phyloP scores from a whole-genome alignment of 345 rosid species.

The Microcos paniculata region DNA sequence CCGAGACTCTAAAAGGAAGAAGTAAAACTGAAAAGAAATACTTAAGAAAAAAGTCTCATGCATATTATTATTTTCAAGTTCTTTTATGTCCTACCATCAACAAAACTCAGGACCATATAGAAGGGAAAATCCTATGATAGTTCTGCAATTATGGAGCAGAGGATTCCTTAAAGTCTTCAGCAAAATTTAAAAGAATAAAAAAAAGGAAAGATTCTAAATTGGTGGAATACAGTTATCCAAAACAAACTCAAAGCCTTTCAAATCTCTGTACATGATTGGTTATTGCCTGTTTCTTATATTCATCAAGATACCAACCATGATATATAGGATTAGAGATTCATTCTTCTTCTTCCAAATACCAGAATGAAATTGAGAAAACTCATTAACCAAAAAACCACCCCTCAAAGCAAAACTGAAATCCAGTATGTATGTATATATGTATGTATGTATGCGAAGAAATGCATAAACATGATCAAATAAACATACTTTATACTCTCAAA shows the following conservation, averaged over 20 bases:
- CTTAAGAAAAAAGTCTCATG: background rate
- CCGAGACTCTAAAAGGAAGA: background rate
- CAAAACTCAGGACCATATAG: background rate
- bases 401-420: background rate
- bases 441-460: background rate
- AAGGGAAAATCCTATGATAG: background rate
- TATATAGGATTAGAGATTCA: background rate
- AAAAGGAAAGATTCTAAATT: background rate
- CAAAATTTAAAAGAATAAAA: background rate
- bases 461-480: background rate
- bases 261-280: background rate
- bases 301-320: background rate
- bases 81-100: background rate
- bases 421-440: background rate
- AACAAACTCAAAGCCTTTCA: background rate
- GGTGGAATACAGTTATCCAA: background rate
- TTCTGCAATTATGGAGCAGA: background rate
- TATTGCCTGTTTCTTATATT: background rate
- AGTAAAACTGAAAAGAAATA: background rate
- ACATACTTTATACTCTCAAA: background rate
- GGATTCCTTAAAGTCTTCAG: background rate
- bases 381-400: background rate
- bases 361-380: background rate
- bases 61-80: background rate
- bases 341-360: background rate